phyloP scores from a whole-genome alignment of 352 stramenopile genomes.

The Pythium apleroticum region DNA sequence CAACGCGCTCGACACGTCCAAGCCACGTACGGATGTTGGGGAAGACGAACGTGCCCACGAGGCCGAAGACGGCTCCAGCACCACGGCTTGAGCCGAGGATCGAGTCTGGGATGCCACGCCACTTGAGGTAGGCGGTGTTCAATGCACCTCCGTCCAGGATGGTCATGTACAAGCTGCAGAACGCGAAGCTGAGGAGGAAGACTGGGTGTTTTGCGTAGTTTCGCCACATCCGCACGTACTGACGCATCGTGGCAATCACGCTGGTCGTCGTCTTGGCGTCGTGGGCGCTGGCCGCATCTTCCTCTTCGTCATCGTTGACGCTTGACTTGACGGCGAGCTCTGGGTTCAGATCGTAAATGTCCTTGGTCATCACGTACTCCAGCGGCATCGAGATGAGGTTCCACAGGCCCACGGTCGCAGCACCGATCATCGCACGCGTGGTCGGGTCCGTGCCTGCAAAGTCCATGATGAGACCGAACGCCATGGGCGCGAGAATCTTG shows the following conservation, averaged over 20 bases:
- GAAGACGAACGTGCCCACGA: constrained; percentile 29
- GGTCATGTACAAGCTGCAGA: constrained; percentile 29
- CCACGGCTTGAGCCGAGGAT: constrained; percentile 22
- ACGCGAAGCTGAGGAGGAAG: constrained; percentile 29
- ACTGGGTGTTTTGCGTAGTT: constrained; percentile 23
- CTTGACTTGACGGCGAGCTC: constrained; percentile 37
- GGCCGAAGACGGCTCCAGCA: constrained; percentile 19
- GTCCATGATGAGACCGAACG: constrained; percentile 81
- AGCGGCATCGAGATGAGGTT: constrained; percentile 78
- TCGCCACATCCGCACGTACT: constrained; percentile 23
- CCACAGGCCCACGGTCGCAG: constrained; percentile 67
- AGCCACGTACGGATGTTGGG: constrained; percentile 20
- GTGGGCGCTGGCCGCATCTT: constrained; percentile 17
- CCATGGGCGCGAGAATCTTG: constrained; percentile 72
- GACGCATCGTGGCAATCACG: constrained; percentile 4
- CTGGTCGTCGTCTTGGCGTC: not conserved
- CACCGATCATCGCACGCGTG: constrained; percentile 61
- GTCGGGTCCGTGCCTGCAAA: constrained; percentile 63
- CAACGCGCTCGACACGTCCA: constrained; percentile 20
- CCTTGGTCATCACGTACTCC: constrained; percentile 71
- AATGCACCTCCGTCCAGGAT: constrained; percentile 25
- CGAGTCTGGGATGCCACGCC: constrained; percentile 27
- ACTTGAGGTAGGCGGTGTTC: constrained; percentile 32
- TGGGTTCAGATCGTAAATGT: constrained; percentile 62
- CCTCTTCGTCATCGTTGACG: constrained; percentile 17